A percentile compares a stretch with the other conserved stretches of the same genome.
Conservation (phyloP, 495 filamentous ascomycete genomes). For the Xylaria grammica region DNA sequence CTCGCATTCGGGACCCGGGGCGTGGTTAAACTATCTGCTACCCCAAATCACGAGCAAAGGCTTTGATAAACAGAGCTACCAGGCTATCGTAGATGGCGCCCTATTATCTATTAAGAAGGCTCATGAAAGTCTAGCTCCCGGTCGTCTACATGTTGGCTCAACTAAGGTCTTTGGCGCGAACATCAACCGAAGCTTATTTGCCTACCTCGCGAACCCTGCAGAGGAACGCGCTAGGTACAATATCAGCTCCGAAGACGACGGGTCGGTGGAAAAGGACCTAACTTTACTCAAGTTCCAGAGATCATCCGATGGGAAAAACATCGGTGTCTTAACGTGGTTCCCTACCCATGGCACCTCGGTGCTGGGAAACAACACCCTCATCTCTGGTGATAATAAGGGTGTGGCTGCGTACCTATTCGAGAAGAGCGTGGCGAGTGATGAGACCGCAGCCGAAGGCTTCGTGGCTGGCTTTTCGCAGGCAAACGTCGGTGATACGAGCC, state of each 20-base stretch:
- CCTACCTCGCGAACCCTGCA: slow-evolving; percentile 88
- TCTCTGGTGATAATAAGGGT: slow-evolving; percentile 95
- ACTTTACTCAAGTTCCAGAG: slow-evolving; percentile 83
- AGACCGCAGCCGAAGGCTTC: slow-evolving; percentile 67
- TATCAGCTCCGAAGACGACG: slow-evolving; percentile 57
- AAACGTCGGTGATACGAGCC: slow-evolving; percentile 90
- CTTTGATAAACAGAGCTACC: slow-evolving; percentile 87
- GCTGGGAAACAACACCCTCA: slow-evolving; percentile 89
- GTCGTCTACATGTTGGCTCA: slow-evolving; percentile 73
- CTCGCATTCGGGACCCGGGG: slow-evolving; percentile 89
- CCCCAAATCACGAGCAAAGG: slow-evolving; percentile 92
- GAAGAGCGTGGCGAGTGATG: slow-evolving; percentile 60
- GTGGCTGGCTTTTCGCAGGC: slow-evolving; percentile 95
- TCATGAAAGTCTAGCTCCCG: slow-evolving; percentile 74
- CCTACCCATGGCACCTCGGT: slow-evolving; percentile 92
- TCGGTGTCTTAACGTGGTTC: slow-evolving; percentile 89
- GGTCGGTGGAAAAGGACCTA: slow-evolving; percentile 85
- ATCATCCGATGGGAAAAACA: slow-evolving; percentile 70
- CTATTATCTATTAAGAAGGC: slow-evolving; percentile 80
- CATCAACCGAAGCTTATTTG: slow-evolving; percentile 87
- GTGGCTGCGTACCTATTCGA: slow-evolving; percentile 90
- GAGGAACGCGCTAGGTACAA: slow-evolving; percentile 77
- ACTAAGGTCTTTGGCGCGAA: slow-evolving; percentile 82
- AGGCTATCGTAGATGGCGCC: slow-evolving; percentile 87
- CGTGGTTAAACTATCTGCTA: slow-evolving; percentile 95